Conservation (phyloP, 306 rosid genomes). For the Begonia masoniana region DNA sequence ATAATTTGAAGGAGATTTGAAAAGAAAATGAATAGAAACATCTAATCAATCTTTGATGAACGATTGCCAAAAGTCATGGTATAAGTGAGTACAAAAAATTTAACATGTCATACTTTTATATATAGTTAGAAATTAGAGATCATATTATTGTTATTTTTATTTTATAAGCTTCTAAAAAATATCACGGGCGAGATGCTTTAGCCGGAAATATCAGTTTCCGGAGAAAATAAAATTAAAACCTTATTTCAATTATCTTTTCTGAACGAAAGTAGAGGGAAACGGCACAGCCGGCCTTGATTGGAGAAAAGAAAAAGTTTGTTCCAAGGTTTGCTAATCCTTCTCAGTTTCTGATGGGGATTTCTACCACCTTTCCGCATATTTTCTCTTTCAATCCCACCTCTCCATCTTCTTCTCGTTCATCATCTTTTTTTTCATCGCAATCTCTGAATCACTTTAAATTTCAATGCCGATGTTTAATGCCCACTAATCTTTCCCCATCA, state of each 20-base stretch:
- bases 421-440: slow-evolving; percentile 11
- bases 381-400: slow-evolving; percentile 14
- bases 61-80: no score
- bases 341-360: slow-evolving; percentile 20
- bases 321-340: not conserved
- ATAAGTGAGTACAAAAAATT: no score
- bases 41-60: no score
- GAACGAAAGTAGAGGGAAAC: not conserved
- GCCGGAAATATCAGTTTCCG: not conserved
- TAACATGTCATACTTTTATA: no score
- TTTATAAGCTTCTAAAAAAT: no score
- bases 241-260: not conserved
- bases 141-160: no score
- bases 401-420: slow-evolving; percentile 8
- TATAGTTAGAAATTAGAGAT: no score
- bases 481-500: slow-evolving; percentile 4
- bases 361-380: slow-evolving; percentile 13
- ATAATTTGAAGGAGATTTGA: no score
- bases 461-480: slow-evolving; percentile 5
- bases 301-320: not conserved
- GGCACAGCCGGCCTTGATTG: not conserved
- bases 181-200: not conserved
- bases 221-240: not conserved
- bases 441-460: slow-evolving; percentile 12
- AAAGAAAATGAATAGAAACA: no score